Percentiles rank a stretch among this genome's conserved stretches.
These are phyloP conservation scores for Epichloe elymi DNA, from an alignment of 2,329 filamentous ascomycete genomes.

Conservation along the genomic window DNA sequence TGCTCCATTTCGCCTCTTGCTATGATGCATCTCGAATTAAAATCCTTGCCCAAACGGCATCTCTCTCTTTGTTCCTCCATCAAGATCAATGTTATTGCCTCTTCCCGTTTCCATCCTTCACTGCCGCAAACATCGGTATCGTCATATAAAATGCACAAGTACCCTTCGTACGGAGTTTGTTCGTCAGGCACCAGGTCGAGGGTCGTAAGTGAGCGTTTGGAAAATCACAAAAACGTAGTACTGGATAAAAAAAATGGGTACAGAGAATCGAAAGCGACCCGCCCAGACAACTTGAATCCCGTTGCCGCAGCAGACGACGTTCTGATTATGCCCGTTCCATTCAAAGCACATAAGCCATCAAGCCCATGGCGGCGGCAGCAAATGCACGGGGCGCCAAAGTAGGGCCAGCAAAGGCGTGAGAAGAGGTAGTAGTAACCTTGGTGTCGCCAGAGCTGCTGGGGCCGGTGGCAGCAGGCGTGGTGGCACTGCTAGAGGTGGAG, in stretches of 20 bases:
- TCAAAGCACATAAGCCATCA: conserved; percentile 40
- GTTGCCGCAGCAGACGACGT: background rate
- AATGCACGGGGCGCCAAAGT: conserved; percentile 31
- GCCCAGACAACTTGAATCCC: conserved; percentile 5
- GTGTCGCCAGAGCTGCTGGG: conserved; percentile 11
- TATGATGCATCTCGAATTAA: conserved; percentile 18
- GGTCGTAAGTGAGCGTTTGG: conserved; percentile 3
- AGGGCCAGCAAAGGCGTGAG: conserved; percentile 22
- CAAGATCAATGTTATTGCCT: conserved; percentile 10
- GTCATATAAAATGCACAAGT: conserved; percentile 8
- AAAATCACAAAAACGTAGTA: conserved; percentile 15
- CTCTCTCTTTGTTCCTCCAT: conserved; percentile 1
- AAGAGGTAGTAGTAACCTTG: conserved; percentile 18
- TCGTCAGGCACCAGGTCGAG: conserved; percentile 6
- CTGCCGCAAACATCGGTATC: background rate
- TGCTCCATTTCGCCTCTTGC: conserved; percentile 23
- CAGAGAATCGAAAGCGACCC: conserved; percentile 17
- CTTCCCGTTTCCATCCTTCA: background rate
- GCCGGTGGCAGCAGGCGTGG: conserved; percentile 11
- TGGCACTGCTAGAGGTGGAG: conserved; percentile 13
- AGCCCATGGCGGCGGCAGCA: conserved; percentile 36
- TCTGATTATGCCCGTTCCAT: background rate
- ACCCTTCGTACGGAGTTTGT: conserved; percentile 11
- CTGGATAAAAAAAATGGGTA: conserved; percentile 19
- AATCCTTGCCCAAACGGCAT: conserved; percentile 11